Base-by-base conservation (phyloP, 345 rosid species). In the Lepidium aucheri region DNA sequence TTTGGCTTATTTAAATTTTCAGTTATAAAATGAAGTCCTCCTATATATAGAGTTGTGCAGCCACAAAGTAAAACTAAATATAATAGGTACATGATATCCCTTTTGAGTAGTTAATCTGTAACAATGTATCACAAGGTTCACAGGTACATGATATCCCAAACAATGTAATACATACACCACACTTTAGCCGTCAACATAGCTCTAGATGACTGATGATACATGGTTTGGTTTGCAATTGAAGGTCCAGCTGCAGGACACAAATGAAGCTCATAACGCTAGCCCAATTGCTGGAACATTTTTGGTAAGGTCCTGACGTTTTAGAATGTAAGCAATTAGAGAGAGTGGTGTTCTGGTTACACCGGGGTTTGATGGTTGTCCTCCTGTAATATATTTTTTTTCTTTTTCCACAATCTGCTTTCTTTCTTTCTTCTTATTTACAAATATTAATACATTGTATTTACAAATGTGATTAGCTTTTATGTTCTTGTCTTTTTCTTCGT, bases 41-140 rank as follows among this genome's bases (percentile, higher is more conserved):
- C n/a, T 43, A 45, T 45, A 36, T 14, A 12, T 59, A 15, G 32
- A n/a, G 30, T 26, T 60, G 61, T 39, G 6, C 17, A 33, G 61
- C 60, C 45, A 52, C 22, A n/a, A 30, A 35, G 39, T 53, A 34
- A 44, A 34, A 50, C 50, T 28, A 50, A 32, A 36, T 7, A 50
- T 82, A 70, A 56, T 84, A 74, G 81, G 93, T 85, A 73, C 60
- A 18, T 53, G 22, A 59, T 24, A 20, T 40, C 35, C 35, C 34
- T 32, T 46, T 43, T 53, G 6, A 12, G 15, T 20, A 6, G 35
- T 6, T 24, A 45, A 56, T 55, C n/a, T n/a, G n/a, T 47, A 18
- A 12, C 33, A 39, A 7, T 47, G 56, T 16, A 44, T 41, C 32
- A 36, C 9, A 35, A 34, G 35, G 6, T 41, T 38, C 20, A 44